Evolutionary conservation across 108 stramenopile genomes (phyloP).

Genomic region (Cyclotella sp.): DNA sequence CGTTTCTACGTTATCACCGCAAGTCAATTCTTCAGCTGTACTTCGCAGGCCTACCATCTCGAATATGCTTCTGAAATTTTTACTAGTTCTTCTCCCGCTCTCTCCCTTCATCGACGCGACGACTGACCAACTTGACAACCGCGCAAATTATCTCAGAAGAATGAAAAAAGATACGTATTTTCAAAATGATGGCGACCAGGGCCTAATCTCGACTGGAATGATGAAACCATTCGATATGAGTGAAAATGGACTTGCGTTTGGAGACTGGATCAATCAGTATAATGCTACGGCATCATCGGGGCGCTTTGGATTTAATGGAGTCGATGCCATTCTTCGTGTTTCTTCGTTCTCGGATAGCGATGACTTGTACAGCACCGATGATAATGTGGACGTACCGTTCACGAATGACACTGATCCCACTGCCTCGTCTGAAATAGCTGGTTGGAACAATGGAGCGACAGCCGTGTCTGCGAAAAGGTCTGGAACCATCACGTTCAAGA

Average conservation of each 20-base stretch:
- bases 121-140: background rate
- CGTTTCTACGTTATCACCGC: background rate
- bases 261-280: background rate
- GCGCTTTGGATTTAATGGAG: background rate
- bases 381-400: background rate
- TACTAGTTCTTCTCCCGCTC: background rate
- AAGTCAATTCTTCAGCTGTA: background rate
- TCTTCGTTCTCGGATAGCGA: background rate
- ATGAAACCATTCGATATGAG: constrained; percentile 10
- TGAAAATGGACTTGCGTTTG: background rate
- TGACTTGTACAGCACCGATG: background rate
- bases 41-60: background rate
- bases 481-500: constrained; percentile 34
- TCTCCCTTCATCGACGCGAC: background rate
- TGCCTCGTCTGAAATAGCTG: constrained; percentile 3
- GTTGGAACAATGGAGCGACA: constrained; percentile 46
- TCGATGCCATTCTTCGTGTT: background rate
- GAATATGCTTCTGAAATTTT: constrained; percentile 5
- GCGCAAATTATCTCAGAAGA: constrained; percentile 12
- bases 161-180: constrained; percentile 16
- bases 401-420: background rate
- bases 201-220: constrained; percentile 13
- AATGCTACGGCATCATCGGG: background rate
- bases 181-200: constrained; percentile 2
- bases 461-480: constrained; percentile 27